Conservation (phyloP, 2,329 filamentous ascomycete species). For the Geoglossum cookeanum region DNA sequence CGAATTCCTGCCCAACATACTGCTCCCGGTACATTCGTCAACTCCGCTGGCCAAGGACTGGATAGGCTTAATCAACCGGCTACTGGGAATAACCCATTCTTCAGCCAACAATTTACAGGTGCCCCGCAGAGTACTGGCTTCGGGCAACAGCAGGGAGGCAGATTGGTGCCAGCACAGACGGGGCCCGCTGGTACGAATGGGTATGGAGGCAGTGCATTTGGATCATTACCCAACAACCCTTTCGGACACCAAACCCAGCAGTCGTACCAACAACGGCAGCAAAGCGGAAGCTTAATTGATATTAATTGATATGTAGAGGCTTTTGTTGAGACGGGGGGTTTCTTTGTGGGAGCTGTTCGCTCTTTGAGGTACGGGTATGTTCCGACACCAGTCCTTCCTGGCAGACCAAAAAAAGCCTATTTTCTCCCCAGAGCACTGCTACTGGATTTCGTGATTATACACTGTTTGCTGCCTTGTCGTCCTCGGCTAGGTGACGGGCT, state of each 20-base stretch:
- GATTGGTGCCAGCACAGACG: conserved; percentile 4
- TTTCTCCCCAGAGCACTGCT: not conserved
- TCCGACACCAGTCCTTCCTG: not conserved
- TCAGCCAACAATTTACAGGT: conserved; percentile 67
- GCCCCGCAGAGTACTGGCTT: conserved; percentile 25
- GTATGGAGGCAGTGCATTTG: conserved; percentile 3
- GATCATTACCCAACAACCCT: conserved; percentile 3
- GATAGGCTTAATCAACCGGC: conserved; percentile 46
- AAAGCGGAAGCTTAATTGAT: conserved; percentile 6
- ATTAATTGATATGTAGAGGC: not conserved
- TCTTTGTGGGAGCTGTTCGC: not conserved
- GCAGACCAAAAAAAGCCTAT: not conserved
- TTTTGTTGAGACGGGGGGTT: not conserved
- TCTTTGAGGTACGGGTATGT: not conserved
- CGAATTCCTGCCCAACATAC: conserved; percentile 95
- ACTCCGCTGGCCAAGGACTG: conserved; percentile 73
- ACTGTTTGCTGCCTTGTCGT: not conserved
- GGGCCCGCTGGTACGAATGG: conserved; percentile 4
- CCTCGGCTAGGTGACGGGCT: not conserved
- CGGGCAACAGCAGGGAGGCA: conserved; percentile 1
- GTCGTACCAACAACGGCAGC: conserved; percentile 2
- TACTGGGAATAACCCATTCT: conserved; percentile 78
- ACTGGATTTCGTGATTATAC: not conserved
- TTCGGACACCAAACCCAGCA: conserved; percentile 3
- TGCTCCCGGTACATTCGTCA: conserved; percentile 87